Evolutionary conservation across 768 basidiomycete genomes (phyloP), one percentile per base, ranked within the genome.

Genomic region (Tylopilus intermedius): DNA sequence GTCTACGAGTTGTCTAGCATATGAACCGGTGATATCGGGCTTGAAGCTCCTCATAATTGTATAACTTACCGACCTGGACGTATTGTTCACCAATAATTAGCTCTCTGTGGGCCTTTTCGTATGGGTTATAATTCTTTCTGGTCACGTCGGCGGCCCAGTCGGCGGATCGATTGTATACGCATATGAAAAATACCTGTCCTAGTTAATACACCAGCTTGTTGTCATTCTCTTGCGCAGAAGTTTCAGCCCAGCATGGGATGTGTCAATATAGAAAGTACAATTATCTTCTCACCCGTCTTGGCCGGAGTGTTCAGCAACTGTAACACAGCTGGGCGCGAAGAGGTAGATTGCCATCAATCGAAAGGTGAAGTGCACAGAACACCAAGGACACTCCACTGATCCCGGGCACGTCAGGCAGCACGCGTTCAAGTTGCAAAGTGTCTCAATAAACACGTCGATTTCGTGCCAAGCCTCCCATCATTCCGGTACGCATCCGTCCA

Each of bases 401-500:
- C 18, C 18, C 18, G 18, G 18, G 18, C 18, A 18, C 18, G 18
- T 18, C 18, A 18, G 18, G 24, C 24, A 24, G 24, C 24, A 24
- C 2, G 24, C 24, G 30, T 29, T 29, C 29, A 29, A 2, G 37
- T 10, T 15, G 13, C 4, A 33, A 9, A 33, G 11, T 33, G 32
- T 13, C 2, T 7, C 5, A n/a, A 38, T 38, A 18, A n/a, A 38
- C 37, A 37, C 6, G 14, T 38, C n/a, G n/a, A 18, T 18, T n/a
- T 38, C 49, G 37, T 51, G 26, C 24, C 15, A 48, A 53, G 11
- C 24, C 24, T 24, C 24, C 24, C 30, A n/a, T 47, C 30, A n/a
- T 47, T 40, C 18, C 27, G 45, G 27, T 37, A 46, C 49, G 38
- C 39, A 26, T 64, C 33, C 59, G 22, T 58, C 47, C 37, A 45